Conservation (phyloP, 225 moss, liverwort and hornwort species). For the Pseudisothecium myosuroides region DNA sequence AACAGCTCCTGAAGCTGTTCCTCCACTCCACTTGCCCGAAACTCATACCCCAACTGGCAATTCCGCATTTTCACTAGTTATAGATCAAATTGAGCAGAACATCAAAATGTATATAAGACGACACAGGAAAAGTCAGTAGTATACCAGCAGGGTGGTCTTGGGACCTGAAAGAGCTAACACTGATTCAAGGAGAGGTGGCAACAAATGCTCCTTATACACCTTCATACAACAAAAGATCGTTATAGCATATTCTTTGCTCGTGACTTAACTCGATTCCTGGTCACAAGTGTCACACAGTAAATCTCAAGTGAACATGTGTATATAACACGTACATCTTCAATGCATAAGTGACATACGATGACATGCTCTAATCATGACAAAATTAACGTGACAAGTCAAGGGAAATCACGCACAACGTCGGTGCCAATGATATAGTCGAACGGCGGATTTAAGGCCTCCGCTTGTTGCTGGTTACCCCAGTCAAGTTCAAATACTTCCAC, state of each 20-base stretch:
- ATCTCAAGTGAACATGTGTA: background rate
- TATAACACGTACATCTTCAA: background rate
- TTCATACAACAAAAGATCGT: constrained; percentile 9
- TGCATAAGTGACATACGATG: background rate
- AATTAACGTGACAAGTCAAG: background rate
- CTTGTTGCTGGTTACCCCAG: constrained; percentile 73
- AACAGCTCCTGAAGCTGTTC: constrained; percentile 63
- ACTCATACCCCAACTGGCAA: constrained; percentile 82
- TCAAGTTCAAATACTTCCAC: constrained; percentile 82
- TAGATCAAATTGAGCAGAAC: background rate
- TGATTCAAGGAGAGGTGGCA: constrained; percentile 66
- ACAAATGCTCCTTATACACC: constrained; percentile 85
- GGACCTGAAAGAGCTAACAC: constrained; percentile 74
- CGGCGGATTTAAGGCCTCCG: constrained; percentile 59
- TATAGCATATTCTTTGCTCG: background rate
- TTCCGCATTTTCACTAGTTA: background rate
- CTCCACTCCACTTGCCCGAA: constrained; percentile 71
- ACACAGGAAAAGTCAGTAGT: background rate
- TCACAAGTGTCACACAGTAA: background rate
- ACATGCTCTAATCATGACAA: background rate
- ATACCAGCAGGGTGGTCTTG: constrained; percentile 75
- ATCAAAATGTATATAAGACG: background rate
- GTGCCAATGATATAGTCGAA: constrained; percentile 97
- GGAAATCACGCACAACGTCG: constrained; percentile 54
- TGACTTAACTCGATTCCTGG: background rate